These are phyloP conservation scores for Nakaseomyces bracarensis DNA, from an alignment of 1,139 yeast genomes.

Conservation along the genomic window DNA sequence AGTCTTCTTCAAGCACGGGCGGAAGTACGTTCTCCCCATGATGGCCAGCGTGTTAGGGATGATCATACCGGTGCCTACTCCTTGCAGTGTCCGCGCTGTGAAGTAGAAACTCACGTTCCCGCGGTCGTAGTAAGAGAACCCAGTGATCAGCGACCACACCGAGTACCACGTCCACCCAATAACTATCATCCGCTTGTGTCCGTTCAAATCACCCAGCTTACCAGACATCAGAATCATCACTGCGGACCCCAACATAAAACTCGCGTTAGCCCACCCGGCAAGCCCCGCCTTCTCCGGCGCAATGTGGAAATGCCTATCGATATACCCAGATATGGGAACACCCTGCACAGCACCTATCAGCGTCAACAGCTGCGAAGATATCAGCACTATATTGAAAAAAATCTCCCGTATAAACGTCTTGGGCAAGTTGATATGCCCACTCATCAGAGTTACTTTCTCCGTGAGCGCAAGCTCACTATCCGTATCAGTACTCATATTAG, in stretches of 20 bases:
- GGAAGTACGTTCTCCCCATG: constrained; percentile 39
- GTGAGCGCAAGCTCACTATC: background rate
- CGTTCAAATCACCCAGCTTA: constrained; percentile 55
- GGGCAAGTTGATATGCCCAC: background rate
- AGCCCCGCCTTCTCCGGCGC: constrained; percentile 32
- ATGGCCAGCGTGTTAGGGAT: constrained; percentile 53
- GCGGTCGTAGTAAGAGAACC: constrained; percentile 40
- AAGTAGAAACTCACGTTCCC: constrained; percentile 39
- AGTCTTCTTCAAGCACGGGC: constrained; percentile 36
- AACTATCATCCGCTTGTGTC: constrained; percentile 44
- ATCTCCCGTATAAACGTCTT: constrained; percentile 4
- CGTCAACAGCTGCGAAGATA: constrained; percentile 5
- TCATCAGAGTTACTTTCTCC: background rate
- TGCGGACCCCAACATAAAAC: constrained; percentile 52
- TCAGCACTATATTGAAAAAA: background rate
- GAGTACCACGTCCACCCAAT: constrained; percentile 43
- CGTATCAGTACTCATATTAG: background rate
- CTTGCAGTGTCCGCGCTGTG: constrained; percentile 50
- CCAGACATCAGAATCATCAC: constrained; percentile 56
- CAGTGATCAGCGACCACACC: constrained; percentile 44
- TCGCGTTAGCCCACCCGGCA: constrained; percentile 52
- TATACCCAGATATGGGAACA: constrained; percentile 1
- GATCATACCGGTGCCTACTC: constrained; percentile 50
- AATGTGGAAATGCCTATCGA: background rate
- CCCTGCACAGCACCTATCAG: constrained; percentile 7